These are phyloP conservation scores for Tetrahymena borealis DNA, from an alignment of 73 alveolate species.

Conservation along the genomic window DNA sequence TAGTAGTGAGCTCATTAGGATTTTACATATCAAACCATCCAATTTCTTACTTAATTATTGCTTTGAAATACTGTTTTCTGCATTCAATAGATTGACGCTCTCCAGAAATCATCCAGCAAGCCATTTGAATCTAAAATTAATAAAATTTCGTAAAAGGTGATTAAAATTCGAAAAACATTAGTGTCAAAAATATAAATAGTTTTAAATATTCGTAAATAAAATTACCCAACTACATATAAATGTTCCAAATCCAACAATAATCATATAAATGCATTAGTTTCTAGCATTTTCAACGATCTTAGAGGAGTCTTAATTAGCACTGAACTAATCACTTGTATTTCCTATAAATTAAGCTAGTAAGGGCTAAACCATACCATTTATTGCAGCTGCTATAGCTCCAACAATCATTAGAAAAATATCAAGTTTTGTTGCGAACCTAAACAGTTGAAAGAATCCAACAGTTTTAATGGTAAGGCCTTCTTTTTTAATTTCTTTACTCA, in stretches of 20 bases:
- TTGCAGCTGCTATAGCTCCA: constrained; percentile 43
- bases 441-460: constrained; percentile 14
- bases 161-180: too few species aligned
- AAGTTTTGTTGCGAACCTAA: constrained; percentile 11
- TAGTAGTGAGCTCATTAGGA: constrained; percentile 56
- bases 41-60: constrained; percentile 59
- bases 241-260: neutral
- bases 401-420: constrained; percentile 38
- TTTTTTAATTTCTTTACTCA: neutral
- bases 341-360: constrained; percentile 46
- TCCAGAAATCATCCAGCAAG: constrained; percentile 39
- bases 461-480: neutral
- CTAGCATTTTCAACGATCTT: constrained; percentile 1
- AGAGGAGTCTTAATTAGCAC: neutral
- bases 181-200: neutral
- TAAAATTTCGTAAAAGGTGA: too few species aligned
- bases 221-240: neutral
- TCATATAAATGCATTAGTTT: neutral
- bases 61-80: constrained; percentile 50
- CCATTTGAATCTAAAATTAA: neutral
- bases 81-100: constrained; percentile 26
- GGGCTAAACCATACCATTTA: constrained; percentile 50
- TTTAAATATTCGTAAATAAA: neutral
- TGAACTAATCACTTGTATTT: constrained; percentile 37
- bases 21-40: constrained; percentile 71